Evolutionary conservation across 441 rosid genomes (phyloP).

Genomic region (Geranium incanum): DNA sequence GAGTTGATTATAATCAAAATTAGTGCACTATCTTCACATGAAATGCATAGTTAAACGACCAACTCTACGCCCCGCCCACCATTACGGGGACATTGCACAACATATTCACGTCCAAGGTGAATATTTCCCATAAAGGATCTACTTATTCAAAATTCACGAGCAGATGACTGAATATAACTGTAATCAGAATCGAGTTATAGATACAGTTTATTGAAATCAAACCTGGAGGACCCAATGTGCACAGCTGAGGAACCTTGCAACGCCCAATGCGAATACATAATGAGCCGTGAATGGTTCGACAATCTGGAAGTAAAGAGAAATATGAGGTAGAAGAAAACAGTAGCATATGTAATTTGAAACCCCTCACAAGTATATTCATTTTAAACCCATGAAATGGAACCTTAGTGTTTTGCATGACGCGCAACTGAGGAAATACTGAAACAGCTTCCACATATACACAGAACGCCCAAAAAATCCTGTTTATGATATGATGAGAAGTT

Average conservation of each 20-base stretch:
- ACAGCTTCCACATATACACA: constrained; percentile 95
- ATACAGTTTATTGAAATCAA: constrained; percentile 23
- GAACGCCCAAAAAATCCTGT: constrained; percentile 84
- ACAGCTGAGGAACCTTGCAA: constrained; percentile 94
- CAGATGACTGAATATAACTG: too few species aligned
- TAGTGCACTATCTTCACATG: too few species aligned
- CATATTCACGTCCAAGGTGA: too few species aligned
- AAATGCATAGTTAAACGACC: too few species aligned
- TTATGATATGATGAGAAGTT: constrained; percentile 70
- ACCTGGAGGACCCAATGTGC: constrained; percentile 99
- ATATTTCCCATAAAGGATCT: too few species aligned
- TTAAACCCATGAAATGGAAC: constrained; percentile 25
- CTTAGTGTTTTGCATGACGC: constrained; percentile 99
- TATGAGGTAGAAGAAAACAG: constrained; percentile 14
- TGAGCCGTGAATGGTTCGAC: constrained; percentile 99
- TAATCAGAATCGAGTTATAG: constrained; percentile 4
- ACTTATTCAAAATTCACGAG: too few species aligned
- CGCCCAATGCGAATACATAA: constrained; percentile 95
- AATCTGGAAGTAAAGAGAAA: constrained; percentile 45
- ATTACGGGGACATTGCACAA: too few species aligned
- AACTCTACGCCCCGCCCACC: too few species aligned
- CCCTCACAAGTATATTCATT: constrained; percentile 11
- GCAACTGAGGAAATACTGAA: constrained; percentile 86
- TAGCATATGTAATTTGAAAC: too few species aligned
- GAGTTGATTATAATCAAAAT: too few species aligned